Evolutionary conservation across 2,329 filamentous ascomycete genomes (phyloP).

Genomic region (Penicillium sp.): DNA sequence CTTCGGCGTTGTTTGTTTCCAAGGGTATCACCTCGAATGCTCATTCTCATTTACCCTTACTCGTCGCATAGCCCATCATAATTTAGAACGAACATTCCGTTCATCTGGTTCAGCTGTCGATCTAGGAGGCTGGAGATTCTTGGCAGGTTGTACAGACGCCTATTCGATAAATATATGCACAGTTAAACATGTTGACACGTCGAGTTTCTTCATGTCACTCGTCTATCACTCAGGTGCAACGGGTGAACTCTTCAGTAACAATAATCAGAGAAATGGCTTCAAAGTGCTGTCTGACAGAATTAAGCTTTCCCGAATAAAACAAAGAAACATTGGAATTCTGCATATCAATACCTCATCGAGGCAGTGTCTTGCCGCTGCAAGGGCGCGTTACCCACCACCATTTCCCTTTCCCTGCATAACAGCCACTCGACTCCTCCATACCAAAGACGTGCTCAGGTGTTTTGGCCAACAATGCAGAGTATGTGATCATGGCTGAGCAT

Average conservation of each 20-base stretch:
- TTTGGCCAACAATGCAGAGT: constrained; percentile 1
- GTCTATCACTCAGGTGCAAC: too few species aligned
- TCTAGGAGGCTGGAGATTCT: constrained; percentile 2
- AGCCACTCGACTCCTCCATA: neutral
- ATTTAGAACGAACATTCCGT: constrained; percentile 8
- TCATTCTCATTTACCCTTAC: neutral
- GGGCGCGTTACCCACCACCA: neutral
- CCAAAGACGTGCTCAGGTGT: neutral
- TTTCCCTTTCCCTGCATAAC: neutral
- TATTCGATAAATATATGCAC: neutral
- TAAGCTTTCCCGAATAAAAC: neutral
- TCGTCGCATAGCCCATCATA: neutral
- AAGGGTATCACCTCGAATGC: neutral
- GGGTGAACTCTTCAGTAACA: too few species aligned
- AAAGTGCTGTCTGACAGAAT: too few species aligned
- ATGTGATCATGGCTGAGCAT: neutral
- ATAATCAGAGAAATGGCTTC: too few species aligned
- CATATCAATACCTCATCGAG: neutral
- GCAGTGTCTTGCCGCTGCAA: neutral
- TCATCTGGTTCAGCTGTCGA: constrained; percentile 3
- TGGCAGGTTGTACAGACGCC: neutral
- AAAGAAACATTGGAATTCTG: neutral
- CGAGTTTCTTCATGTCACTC: neutral
- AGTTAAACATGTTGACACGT: neutral
- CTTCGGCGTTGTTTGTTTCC: neutral